A percentile compares a stretch with the other conserved stretches of the same genome.
Evolutionary conservation across 1,284 basidiomycete genomes (phyloP).

Genomic region (Ganoderma resinaceum): DNA sequence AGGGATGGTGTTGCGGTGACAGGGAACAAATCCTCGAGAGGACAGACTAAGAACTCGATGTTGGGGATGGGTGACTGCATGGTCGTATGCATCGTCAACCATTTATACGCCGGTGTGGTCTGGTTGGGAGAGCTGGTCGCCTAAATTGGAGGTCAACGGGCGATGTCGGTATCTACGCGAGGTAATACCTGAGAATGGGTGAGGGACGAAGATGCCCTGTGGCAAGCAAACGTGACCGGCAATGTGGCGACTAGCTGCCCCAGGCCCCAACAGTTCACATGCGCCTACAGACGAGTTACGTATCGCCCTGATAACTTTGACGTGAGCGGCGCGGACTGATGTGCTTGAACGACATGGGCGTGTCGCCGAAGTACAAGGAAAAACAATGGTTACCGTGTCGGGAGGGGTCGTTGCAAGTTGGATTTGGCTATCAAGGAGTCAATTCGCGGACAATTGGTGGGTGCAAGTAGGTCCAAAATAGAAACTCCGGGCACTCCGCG

Average conservation of each 20-base stretch:
- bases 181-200: no score
- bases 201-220: neutral
- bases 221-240: neutral
- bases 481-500: neutral
- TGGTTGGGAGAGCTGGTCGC: neutral
- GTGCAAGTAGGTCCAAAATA: neutral
- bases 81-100: neutral
- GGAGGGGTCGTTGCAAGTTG: neutral
- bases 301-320: neutral
- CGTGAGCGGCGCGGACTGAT: neutral
- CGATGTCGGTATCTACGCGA: no score
- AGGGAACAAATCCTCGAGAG: neutral
- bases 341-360: neutral
- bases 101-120: neutral
- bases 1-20: neutral
- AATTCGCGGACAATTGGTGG: neutral
- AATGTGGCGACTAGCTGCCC: neutral
- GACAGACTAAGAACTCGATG: neutral
- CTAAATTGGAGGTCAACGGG: no score
- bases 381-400: neutral
- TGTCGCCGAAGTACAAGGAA: neutral
- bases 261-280: neutral
- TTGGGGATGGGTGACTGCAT: neutral
- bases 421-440: neutral
- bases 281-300: neutral